Conservation (phyloP, 2,329 filamentous ascomycete species). For the Dendrostoma leiphaemia region DNA sequence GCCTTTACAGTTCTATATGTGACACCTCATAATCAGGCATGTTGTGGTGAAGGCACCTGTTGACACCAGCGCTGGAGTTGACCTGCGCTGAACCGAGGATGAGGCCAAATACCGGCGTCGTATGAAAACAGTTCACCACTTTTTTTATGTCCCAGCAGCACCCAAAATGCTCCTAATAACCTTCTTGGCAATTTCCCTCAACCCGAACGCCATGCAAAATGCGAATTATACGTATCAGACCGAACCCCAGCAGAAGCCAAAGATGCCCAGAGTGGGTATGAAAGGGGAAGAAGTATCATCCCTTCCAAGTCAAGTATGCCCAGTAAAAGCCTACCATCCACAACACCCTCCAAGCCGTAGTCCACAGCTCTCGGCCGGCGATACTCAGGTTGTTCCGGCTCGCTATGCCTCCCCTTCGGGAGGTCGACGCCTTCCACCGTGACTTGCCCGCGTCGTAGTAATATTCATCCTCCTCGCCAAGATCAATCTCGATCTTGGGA, state of each 20-base stretch:
- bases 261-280: background rate
- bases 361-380: slow-evolving; percentile 59
- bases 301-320: slow-evolving; percentile 63
- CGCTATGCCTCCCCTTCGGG: slow-evolving; percentile 4
- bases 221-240: background rate
- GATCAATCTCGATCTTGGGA: slow-evolving; percentile 54
- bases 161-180: background rate
- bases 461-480: slow-evolving; percentile 42
- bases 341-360: slow-evolving; percentile 59
- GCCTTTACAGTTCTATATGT: too few species aligned
- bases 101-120: too few species aligned
- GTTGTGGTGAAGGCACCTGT: too few species aligned
- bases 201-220: slow-evolving; percentile 4
- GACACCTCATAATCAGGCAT: too few species aligned
- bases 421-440: slow-evolving; percentile 29
- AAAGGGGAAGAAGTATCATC: slow-evolving; percentile 36
- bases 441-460: slow-evolving; percentile 41
- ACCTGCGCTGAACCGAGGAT: too few species aligned
- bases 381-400: slow-evolving; percentile 39
- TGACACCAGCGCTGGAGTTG: too few species aligned
- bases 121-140: background rate
- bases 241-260: background rate
- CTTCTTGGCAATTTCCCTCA: background rate
- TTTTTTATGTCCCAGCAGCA: background rate
- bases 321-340: slow-evolving; percentile 65